phyloP scores from a whole-genome alignment of 495 filamentous ascomycete genomes.

The Aspergillus asperescens region DNA sequence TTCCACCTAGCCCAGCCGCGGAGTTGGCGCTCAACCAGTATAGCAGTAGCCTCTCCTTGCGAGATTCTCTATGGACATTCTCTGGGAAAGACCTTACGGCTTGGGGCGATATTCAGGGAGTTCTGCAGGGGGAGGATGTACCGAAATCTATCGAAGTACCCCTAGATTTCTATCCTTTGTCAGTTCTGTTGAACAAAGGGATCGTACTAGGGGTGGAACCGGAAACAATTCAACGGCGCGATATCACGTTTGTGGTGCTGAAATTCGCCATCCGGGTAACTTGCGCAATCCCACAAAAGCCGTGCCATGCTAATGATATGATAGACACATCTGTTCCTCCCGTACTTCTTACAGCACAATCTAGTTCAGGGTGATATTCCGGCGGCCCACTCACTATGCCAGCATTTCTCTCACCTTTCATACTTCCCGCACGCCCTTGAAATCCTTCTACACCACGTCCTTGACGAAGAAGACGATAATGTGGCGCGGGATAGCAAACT shows the following conservation, averaged over 20 bases:
- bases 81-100: slow-evolving; percentile 74
- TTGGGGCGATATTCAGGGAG: slow-evolving; percentile 88
- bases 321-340: slow-evolving; percentile 84
- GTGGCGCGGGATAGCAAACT: slow-evolving; percentile 54
- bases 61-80: slow-evolving; percentile 92
- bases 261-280: slow-evolving; percentile 72
- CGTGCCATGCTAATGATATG: slow-evolving; percentile 17
- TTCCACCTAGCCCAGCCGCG: slow-evolving; percentile 48
- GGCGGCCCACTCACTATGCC: slow-evolving; percentile 70
- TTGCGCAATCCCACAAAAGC: neutral
- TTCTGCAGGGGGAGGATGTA: slow-evolving; percentile 54
- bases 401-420: slow-evolving; percentile 74
- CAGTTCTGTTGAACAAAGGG: slow-evolving; percentile 73
- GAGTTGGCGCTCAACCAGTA: slow-evolving; percentile 43
- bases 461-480: slow-evolving; percentile 90
- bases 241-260: slow-evolving; percentile 81
- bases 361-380: slow-evolving; percentile 64
- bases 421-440: slow-evolving; percentile 94
- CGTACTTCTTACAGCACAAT: slow-evolving; percentile 74
- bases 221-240: slow-evolving; percentile 84
- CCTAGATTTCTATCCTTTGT: slow-evolving; percentile 95
- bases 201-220: slow-evolving; percentile 87
- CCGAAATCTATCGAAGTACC: slow-evolving; percentile 41
- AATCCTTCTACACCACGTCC: slow-evolving; percentile 83
- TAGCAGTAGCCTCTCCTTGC: slow-evolving; percentile 50